Evolutionary conservation across 169 alveolate species (phyloP).

Genomic region (Blepharisma undulans): DNA sequence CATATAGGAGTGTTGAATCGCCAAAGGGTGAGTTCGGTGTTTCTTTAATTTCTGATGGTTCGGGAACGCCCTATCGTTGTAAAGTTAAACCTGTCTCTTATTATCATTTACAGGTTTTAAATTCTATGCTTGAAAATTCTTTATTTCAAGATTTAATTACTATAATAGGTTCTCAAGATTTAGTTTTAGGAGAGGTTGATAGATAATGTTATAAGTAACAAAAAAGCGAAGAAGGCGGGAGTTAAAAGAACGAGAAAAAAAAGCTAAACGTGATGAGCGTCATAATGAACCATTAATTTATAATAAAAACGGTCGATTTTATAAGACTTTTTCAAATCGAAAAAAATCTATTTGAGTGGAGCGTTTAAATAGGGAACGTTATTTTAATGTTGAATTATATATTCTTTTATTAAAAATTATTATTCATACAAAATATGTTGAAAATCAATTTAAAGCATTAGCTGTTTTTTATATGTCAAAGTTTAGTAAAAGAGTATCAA

Average conservation of each 20-base stretch:
- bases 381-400: neutral
- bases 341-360: no score
- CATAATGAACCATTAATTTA: no score
- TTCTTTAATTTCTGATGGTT: conserved; percentile 45
- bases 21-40: conserved; percentile 65
- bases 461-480: neutral
- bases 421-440: neutral
- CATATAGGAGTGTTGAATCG: conserved; percentile 45
- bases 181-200: conserved; percentile 63
- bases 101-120: conserved; percentile 41
- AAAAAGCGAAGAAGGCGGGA: no score
- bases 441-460: neutral
- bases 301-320: no score
- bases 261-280: no score
- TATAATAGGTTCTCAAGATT: conserved; percentile 53
- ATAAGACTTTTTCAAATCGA: no score
- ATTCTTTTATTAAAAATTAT: neutral
- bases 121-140: conserved; percentile 41
- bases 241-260: no score
- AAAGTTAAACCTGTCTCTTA: conserved; percentile 48
- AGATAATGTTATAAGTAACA: conserved; percentile 23
- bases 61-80: conserved; percentile 46
- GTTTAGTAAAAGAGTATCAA: neutral
- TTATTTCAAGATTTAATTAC: conserved; percentile 52
- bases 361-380: neutral